phyloP scores from a whole-genome alignment of 208 protist genomes.

The Blechomonas ayalai region DNA sequence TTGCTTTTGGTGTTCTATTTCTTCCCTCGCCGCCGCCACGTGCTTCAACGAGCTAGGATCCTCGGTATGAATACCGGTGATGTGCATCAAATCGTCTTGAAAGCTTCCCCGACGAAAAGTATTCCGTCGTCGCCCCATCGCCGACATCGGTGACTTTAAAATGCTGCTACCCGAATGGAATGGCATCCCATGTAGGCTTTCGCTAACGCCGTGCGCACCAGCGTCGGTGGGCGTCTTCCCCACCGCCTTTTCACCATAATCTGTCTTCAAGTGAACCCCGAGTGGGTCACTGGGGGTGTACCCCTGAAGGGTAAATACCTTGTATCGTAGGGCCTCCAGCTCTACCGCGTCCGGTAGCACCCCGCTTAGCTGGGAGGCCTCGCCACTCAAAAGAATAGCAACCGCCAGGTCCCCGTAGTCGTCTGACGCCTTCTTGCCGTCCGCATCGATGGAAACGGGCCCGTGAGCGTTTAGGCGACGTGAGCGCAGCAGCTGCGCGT shows the following conservation, averaged over 20 bases:
- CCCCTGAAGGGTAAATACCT: slow-evolving; percentile 63
- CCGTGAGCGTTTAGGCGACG: slow-evolving; percentile 10
- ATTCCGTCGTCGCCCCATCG: too few species aligned
- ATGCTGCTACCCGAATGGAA: too few species aligned
- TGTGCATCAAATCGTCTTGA: too few species aligned
- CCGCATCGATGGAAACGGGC: slow-evolving; percentile 15
- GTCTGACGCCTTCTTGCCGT: slow-evolving; percentile 14
- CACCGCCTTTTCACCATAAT: too few species aligned
- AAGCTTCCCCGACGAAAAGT: too few species aligned
- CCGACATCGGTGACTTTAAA: too few species aligned
- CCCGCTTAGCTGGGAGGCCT: slow-evolving; percentile 36
- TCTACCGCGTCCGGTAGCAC: slow-evolving; percentile 66
- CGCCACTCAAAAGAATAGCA: slow-evolving; percentile 51
- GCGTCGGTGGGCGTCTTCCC: too few species aligned
- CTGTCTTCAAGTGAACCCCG: slow-evolving; percentile 22
- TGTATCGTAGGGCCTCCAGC: slow-evolving; percentile 70
- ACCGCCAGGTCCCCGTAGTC: slow-evolving; percentile 80
- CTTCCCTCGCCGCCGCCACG: not conserved
- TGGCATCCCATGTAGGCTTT: too few species aligned
- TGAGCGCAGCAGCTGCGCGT: slow-evolving; percentile 10
- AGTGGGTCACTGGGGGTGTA: slow-evolving; percentile 31
- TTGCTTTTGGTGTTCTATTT: not conserved
- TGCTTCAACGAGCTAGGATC: too few species aligned
- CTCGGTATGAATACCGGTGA: too few species aligned
- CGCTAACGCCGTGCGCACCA: too few species aligned